Evolutionary conservation across 2,329 filamentous ascomycete genomes (phyloP), one percentile per base, ranked within the genome.

Genomic region (Colletotrichum spaethianum): DNA sequence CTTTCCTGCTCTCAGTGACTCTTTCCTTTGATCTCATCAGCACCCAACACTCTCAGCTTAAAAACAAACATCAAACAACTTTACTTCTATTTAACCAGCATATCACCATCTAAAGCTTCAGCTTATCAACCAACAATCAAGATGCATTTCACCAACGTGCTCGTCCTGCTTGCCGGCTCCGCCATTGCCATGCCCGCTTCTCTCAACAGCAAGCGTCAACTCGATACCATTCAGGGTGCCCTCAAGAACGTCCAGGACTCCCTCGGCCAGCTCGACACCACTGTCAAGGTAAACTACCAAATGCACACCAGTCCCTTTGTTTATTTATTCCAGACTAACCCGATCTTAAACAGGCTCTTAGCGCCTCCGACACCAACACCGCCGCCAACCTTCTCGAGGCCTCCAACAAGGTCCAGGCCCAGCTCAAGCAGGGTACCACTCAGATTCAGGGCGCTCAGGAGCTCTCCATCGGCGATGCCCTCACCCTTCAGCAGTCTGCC

Each of bases 201-300:
- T 36, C 60, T 72, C 57, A 36, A 57, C 28, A 72, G 66, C 63
- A 67, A 73, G 63, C 63, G 63, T 55, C 90, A 92, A 79, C 82
- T 86, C 44, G 87, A 85, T 69, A 85, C 89, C 38, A 86, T 91
- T 80, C 89, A 88, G 81, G 89, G 88, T 33, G 82, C 85, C 73
- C 90, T 90, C 42, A 91, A 86, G 80, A 87, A 86, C 23, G 82
- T 88, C 60, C 91, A 90, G 81, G 74, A 75, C 64, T 90, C 91
- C 79, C 83, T 92, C 8, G 91, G 91, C 81, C 86, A 90, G 72
- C 79, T 86, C 60, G 82, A 82, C 67, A 75, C 71, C 4, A 73
- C 75, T 8, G 68, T 77, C 28, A 75, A 74, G 70, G 70, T 70
- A 59, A 12, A 38, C 1, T 0, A 23, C 16, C 9, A 4, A 9